Percentiles rank a stretch among this genome's conserved stretches.
These are phyloP conservation scores for Cytospora schulzeri DNA, from an alignment of 2,329 filamentous ascomycete genomes.

Conservation along the genomic window DNA sequence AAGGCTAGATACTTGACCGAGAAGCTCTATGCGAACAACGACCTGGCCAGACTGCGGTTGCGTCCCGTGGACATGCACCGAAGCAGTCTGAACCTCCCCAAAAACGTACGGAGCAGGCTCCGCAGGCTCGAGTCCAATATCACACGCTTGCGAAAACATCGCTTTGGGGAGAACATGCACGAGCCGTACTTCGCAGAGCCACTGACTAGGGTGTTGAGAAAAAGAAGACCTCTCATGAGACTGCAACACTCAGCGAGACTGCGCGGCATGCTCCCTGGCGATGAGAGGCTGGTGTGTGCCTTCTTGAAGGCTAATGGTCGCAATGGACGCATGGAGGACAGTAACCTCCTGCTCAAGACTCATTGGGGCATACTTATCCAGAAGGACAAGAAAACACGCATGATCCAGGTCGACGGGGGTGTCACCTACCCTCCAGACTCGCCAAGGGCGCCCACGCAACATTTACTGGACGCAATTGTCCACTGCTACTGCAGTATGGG, in stretches of 20 bases:
- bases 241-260: not conserved
- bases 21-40: constrained; percentile 49
- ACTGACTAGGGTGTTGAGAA: constrained; percentile 35
- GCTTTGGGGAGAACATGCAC: constrained; percentile 38
- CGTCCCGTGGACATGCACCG: constrained; percentile 43
- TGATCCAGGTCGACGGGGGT: constrained; percentile 37
- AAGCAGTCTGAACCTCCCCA: constrained; percentile 18
- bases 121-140: constrained; percentile 31
- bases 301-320: constrained; percentile 47
- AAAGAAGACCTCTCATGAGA: constrained; percentile 30
- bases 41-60: constrained; percentile 44
- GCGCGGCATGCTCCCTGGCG: constrained; percentile 16
- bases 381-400: constrained; percentile 16
- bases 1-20: constrained; percentile 51
- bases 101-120: constrained; percentile 29
- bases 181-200: constrained; percentile 33
- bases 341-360: constrained; percentile 37
- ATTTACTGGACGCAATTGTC: constrained; percentile 66
- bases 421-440: constrained; percentile 49
- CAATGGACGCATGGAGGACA: constrained; percentile 38
- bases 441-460: constrained; percentile 58
- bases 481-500: constrained; percentile 70
- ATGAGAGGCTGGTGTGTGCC: constrained; percentile 45
- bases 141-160: constrained; percentile 25
- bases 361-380: constrained; percentile 35